Conservation (phyloP, 2,329 filamentous ascomycete genomes). For the Chlorencoelia australis region DNA sequence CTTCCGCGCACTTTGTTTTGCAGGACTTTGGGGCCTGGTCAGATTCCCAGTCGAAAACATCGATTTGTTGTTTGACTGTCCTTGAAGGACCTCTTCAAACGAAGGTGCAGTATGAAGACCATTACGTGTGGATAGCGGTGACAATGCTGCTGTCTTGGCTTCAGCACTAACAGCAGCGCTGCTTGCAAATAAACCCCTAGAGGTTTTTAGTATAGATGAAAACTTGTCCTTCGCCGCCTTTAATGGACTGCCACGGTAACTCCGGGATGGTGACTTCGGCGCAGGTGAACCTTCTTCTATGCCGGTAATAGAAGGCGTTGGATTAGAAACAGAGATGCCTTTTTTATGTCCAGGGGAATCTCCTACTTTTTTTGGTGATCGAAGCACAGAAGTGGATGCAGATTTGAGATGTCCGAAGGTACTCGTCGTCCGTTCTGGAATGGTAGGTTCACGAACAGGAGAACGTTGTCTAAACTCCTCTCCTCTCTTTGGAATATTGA, state of each 20-base stretch:
- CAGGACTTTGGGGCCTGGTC: conserved; percentile 14
- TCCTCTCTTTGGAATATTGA: conserved; percentile 34
- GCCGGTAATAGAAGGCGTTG: conserved; percentile 45
- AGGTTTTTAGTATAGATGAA: conserved; percentile 81
- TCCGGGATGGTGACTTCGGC: conserved; percentile 45
- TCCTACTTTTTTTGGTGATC: conserved; percentile 36
- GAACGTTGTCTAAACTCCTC: conserved; percentile 27
- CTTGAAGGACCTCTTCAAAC: conserved; percentile 32
- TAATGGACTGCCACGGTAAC: conserved; percentile 62
- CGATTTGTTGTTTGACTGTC: conserved; percentile 24
- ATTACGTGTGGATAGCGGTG: conserved; percentile 40
- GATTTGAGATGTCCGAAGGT: conserved; percentile 48
- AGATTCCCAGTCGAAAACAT: not conserved
- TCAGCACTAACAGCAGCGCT: conserved; percentile 56
- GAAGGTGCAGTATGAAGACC: conserved; percentile 37
- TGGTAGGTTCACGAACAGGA: conserved; percentile 21
- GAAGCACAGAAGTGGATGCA: conserved; percentile 48
- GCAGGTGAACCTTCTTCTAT: conserved; percentile 14
- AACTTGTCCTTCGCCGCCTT: conserved; percentile 90
- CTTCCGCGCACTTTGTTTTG: conserved; percentile 30
- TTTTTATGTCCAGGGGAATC: conserved; percentile 39
- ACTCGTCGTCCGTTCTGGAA: conserved; percentile 24
- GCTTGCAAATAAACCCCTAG: conserved; percentile 76
- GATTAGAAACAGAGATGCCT: conserved; percentile 49
- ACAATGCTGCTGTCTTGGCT: conserved; percentile 47